phyloP scores from a whole-genome alignment of 2,329 filamentous ascomycete genomes.

The Scytalidium sp. region DNA sequence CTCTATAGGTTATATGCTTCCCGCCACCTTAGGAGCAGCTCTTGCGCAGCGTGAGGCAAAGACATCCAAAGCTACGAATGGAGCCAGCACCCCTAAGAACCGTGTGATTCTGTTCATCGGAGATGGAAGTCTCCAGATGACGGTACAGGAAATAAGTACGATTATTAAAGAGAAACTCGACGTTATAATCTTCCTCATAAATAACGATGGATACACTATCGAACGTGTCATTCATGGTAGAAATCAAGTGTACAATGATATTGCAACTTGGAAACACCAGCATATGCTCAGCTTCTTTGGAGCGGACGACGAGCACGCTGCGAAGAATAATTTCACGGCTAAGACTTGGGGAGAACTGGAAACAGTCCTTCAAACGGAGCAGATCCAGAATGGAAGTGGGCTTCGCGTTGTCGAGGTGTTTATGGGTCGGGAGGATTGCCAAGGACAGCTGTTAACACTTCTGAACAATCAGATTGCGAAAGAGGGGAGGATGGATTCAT shows the following conservation, averaged over 20 bases:
- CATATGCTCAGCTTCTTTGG: slow-evolving; percentile 44
- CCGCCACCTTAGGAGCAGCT: slow-evolving; percentile 62
- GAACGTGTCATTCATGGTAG: slow-evolving; percentile 53
- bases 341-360: slow-evolving; percentile 1
- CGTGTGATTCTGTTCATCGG: slow-evolving; percentile 56
- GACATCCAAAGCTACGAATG: slow-evolving; percentile 29
- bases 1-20: slow-evolving; percentile 60
- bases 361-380: neutral
- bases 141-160: slow-evolving; percentile 60
- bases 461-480: neutral
- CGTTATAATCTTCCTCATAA: slow-evolving; percentile 47
- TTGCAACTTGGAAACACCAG: slow-evolving; percentile 45
- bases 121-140: slow-evolving; percentile 63
- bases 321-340: neutral
- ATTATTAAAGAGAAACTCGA: slow-evolving; percentile 53
- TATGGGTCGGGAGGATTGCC: neutral
- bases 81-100: too few relatives aligned
- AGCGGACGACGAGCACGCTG: slow-evolving; percentile 28
- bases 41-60: slow-evolving; percentile 65
- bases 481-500: too few relatives aligned
- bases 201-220: slow-evolving; percentile 56
- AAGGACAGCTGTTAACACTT: neutral
- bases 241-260: slow-evolving; percentile 49
- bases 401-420: slow-evolving; percentile 2
- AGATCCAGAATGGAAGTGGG: slow-evolving; percentile 2